Conservation (phyloP, 306 rosid genomes). For the Vigna trinervia region DNA sequence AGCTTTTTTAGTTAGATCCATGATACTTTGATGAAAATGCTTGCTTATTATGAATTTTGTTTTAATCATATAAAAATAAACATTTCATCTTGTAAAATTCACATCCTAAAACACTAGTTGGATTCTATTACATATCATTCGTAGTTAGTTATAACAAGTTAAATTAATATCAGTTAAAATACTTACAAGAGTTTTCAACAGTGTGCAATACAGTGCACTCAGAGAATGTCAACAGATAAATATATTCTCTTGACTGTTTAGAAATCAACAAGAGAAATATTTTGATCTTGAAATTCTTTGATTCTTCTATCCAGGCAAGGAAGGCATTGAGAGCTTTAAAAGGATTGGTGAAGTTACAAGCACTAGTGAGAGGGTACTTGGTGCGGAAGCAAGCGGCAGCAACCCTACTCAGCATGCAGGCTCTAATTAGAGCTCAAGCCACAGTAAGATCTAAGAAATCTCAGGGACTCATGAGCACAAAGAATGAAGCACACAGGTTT, state of each 20-base stretch:
- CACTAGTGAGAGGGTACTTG: slow-evolving; percentile 85
- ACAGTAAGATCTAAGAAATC: slow-evolving; percentile 78
- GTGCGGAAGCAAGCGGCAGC: slow-evolving; percentile 91
- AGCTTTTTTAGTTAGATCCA: neutral
- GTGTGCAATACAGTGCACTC: too few relatives aligned
- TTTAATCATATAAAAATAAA: neutral
- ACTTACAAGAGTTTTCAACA: too few relatives aligned
- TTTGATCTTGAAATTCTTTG: neutral
- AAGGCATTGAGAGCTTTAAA: slow-evolving; percentile 89
- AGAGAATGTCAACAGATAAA: too few relatives aligned
- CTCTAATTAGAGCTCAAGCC: slow-evolving; percentile 92
- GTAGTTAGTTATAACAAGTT: too few relatives aligned
- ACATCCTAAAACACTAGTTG: neutral
- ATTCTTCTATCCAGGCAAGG: slow-evolving; percentile 64
- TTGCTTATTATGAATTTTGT: too few relatives aligned
- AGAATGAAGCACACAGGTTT: slow-evolving; percentile 49
- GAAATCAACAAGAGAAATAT: neutral
- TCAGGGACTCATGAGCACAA: slow-evolving; percentile 45
- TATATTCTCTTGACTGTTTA: too few relatives aligned
- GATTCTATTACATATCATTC: neutral
- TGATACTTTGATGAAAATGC: neutral
- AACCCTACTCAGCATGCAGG: slow-evolving; percentile 89
- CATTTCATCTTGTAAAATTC: neutral
- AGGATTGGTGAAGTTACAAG: slow-evolving; percentile 91
- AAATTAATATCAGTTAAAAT: too few relatives aligned